Conservation (phyloP, 345 rosid species). For the Syzygium grande region DNA sequence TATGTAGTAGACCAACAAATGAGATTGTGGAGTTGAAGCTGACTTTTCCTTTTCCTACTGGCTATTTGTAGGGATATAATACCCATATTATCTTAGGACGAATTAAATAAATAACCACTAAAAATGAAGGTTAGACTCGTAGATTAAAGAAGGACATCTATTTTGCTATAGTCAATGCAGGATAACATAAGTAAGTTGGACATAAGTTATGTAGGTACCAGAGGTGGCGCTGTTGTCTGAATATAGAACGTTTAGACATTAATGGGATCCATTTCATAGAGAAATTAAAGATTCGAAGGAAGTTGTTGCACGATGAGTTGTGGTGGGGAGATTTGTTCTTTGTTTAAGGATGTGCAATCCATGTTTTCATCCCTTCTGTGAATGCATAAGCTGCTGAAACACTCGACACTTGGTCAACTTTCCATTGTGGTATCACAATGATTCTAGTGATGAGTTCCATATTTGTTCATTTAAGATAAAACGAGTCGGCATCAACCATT, state of each 20-base stretch:
- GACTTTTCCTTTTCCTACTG: neutral
- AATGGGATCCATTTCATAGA: neutral
- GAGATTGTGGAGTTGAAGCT: neutral
- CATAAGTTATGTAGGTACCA: neutral
- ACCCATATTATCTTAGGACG: neutral
- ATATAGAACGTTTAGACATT: neutral
- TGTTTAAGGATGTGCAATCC: neutral
- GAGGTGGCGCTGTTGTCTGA: neutral
- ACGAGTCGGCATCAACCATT: neutral
- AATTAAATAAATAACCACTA: neutral
- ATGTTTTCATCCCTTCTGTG: neutral
- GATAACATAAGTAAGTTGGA: neutral
- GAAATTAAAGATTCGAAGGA: neutral
- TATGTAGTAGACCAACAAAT: neutral
- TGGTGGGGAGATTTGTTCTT: neutral
- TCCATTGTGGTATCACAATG: neutral
- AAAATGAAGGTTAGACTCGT: neutral
- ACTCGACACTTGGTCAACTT: neutral
- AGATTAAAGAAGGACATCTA: neutral
- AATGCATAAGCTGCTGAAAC: neutral
- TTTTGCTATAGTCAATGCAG: neutral
- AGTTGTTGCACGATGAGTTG: neutral
- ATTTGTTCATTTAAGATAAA: neutral
- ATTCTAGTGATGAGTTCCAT: neutral
- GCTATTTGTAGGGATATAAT: neutral